Conservation (phyloP, 306 rosid genomes). For the Castanopsis chinensis region DNA sequence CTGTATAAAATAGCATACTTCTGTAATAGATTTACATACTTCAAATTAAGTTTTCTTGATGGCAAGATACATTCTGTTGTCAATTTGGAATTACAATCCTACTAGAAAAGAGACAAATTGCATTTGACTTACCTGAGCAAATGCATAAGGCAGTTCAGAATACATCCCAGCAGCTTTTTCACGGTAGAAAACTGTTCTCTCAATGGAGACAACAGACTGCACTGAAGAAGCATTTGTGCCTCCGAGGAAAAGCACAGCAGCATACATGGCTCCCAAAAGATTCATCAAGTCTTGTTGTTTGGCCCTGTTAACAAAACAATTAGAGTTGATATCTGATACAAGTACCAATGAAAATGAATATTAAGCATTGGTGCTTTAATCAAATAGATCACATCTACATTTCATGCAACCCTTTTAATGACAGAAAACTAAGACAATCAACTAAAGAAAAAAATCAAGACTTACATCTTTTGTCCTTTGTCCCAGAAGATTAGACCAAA, state of each 20-base stretch:
- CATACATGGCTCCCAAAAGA: conserved; percentile 61
- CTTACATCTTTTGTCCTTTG: conserved; percentile 52
- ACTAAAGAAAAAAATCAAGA: background rate
- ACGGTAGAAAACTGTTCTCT: conserved; percentile 74
- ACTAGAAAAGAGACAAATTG: background rate
- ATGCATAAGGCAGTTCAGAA: conserved; percentile 66
- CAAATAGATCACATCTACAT: background rate
- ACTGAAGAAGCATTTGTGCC: conserved; percentile 47
- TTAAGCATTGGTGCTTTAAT: background rate
- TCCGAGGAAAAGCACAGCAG: conserved; percentile 74
- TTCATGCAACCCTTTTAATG: background rate
- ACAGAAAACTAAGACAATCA: background rate
- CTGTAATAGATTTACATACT: background rate
- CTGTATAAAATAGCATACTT: background rate
- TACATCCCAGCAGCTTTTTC: conserved; percentile 90
- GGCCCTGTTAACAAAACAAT: conserved; percentile 29
- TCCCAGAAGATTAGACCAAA: conserved; percentile 68
- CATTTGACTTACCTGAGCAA: conserved; percentile 52
- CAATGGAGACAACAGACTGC: conserved; percentile 59
- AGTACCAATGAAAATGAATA: background rate
- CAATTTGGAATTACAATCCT: background rate
- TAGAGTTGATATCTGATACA: background rate
- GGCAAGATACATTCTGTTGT: background rate
- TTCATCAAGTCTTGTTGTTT: conserved; percentile 54
- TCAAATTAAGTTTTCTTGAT: background rate